Base-by-base conservation (phyloP, 2,329 filamentous ascomycete species). In the Dothistroma pini region DNA sequence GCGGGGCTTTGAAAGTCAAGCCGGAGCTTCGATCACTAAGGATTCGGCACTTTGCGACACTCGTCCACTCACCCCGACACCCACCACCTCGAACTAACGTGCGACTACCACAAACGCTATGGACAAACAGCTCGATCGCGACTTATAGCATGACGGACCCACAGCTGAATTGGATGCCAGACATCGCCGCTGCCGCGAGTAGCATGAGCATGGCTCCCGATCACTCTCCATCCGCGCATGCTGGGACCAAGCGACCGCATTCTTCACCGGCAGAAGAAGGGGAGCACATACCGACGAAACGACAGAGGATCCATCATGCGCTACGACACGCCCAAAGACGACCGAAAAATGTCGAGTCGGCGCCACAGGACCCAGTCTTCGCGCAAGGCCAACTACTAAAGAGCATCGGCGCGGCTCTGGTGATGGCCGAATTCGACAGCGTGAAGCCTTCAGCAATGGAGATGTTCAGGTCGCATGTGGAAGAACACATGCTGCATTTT, bases 401-500 rank as follows among this genome's bases (percentile, higher is more conserved):
- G 65, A 81, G 82, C 49, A 83, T 88, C 64, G 78, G 80, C 25
- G 77, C 80, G 56, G 77, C 79, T 59, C 76, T 85, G 66, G 77
- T 74, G 56, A 75, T 79, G 59, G 77, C 77, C 22, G 85, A 84
- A 3, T 87, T 85, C 68, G 81, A 84, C 34, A 71, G 79, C 59
- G 82, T 82, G 25, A 79, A 80, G 57, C 80, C 84, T 10, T 77
- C 80, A 25, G 86, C 84, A 47, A 69, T 88, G 64, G 82, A 86
- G 67, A 78, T 79, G 66, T 81, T 88, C 63, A 76, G 81, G 57
- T 77, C 76, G 59, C 75, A 81, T 48, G 78, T 81, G 22, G 84
- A 87, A 74, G 83, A 85, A 71, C 87, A 83, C 86, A 83, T 68
- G 82, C 77, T 80, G 50, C 77, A 78, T 58, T 80, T 87, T 63